phyloP scores from a whole-genome alignment of 495 filamentous ascomycete species.

The Melanomma pulvis-pyrius region DNA sequence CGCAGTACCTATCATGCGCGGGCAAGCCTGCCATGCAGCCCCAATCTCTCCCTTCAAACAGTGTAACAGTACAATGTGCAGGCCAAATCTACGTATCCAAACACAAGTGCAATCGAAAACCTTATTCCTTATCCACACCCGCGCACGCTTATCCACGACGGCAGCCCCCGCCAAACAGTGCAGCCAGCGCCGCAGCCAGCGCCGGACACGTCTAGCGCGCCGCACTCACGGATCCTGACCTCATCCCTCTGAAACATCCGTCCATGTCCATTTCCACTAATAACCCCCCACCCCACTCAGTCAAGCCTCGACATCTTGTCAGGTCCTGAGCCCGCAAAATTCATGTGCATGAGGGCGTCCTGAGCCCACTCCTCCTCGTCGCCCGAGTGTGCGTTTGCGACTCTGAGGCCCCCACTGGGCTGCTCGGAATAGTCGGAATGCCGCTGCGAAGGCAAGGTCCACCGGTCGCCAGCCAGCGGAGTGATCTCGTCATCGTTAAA shows the following conservation, averaged over 20 bases:
- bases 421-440: constrained; percentile 6
- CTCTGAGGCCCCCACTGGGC: constrained; percentile 38
- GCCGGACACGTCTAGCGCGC: not conserved
- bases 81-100: not conserved
- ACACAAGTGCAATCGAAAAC: not conserved
- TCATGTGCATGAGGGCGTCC: constrained; percentile 46
- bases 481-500: constrained; percentile 3
- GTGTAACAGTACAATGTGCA: no score
- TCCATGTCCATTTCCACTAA: not conserved
- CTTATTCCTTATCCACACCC: not conserved
- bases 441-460: constrained; percentile 7
- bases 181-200: not conserved
- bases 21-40: no score
- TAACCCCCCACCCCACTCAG: constrained; percentile 5
- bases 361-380: constrained; percentile 41
- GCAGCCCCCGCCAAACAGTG: not conserved
- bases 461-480: constrained; percentile 3
- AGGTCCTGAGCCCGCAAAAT: constrained; percentile 33
- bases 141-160: not conserved
- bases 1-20: not conserved
- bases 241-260: constrained; percentile 1
- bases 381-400: constrained; percentile 39
- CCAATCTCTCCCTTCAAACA: no score
- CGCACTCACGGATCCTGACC: not conserved
- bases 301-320: constrained; percentile 10